A percentile compares a stretch with the other conserved stretches of the same genome.
Conservation (phyloP, 352 stramenopile species). For the Bremia lactucae region DNA sequence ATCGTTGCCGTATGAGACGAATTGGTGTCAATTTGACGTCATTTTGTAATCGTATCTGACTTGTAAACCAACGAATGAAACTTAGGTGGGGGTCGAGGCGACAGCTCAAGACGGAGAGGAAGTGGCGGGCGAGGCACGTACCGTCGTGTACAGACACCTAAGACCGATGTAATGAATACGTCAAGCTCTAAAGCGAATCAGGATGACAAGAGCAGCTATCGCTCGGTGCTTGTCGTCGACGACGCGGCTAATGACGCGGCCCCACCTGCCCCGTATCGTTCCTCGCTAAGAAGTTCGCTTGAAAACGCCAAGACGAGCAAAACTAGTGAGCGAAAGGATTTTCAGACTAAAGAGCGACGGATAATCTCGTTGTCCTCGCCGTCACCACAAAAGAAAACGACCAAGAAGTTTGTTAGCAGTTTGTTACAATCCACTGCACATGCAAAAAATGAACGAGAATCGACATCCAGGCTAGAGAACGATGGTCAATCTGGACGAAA, state of each 20-base stretch:
- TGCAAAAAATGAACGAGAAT: conserved; percentile 14
- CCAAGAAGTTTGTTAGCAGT: conserved; percentile 30
- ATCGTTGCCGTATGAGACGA: too few relatives aligned
- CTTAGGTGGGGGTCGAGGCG: conserved; percentile 25
- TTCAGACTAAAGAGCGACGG: conserved; percentile 17
- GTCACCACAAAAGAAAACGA: conserved; percentile 18
- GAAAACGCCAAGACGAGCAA: conserved; percentile 19
- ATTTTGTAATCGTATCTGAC: too few relatives aligned
- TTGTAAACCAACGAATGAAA: too few relatives aligned
- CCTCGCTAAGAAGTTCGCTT: conserved; percentile 50
- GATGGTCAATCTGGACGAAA: conserved; percentile 6
- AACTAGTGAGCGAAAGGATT: conserved; percentile 6
- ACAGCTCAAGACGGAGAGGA: conserved; percentile 13
- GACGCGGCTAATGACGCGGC: neutral
- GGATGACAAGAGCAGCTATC: conserved; percentile 1
- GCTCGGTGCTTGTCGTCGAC: conserved; percentile 19
- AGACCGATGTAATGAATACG: neutral
- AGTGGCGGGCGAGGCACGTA: conserved; percentile 22
- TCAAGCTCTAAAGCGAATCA: neutral
- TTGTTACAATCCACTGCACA: conserved; percentile 25
- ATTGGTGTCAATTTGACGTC: too few relatives aligned
- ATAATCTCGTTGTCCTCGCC: conserved; percentile 27
- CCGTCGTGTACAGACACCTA: conserved; percentile 27
- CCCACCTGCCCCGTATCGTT: conserved; percentile 23
- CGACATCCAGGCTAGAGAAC: conserved; percentile 4